Conservation (phyloP, 2,329 filamentous ascomycete species). For the Cryphonectria nitschkei region DNA sequence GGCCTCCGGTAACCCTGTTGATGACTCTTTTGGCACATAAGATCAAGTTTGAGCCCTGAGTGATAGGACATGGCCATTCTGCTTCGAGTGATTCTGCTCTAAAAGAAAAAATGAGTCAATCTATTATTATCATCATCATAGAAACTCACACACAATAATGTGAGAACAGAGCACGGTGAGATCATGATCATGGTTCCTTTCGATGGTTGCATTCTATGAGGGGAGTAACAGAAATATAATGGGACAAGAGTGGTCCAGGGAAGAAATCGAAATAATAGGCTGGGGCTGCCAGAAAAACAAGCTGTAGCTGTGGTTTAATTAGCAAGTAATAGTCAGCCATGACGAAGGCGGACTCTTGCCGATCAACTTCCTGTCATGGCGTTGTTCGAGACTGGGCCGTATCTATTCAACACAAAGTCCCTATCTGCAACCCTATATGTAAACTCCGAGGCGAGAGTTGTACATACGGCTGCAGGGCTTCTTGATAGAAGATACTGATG, state of each 20-base stretch:
- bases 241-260: not conserved
- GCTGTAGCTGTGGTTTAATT: not conserved
- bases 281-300: not conserved
- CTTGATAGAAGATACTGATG: not conserved
- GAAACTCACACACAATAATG: not conserved
- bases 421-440: not conserved
- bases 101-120: not conserved
- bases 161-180: not conserved
- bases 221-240: not conserved
- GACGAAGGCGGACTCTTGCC: not conserved
- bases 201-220: not conserved
- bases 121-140: not conserved
- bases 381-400: not conserved
- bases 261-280: not conserved
- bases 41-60: not conserved
- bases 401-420: not conserved
- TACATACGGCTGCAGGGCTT: not conserved
- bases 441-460: not conserved
- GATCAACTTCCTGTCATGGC: not conserved
- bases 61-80: not conserved
- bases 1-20: not conserved
- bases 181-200: not conserved
- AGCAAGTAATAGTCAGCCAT: not conserved
- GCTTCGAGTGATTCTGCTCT: rapidly evolving
- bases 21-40: not conserved